These are phyloP conservation scores for Garcia nutans DNA, from an alignment of 345 rosid genomes.

Conservation along the genomic window DNA sequence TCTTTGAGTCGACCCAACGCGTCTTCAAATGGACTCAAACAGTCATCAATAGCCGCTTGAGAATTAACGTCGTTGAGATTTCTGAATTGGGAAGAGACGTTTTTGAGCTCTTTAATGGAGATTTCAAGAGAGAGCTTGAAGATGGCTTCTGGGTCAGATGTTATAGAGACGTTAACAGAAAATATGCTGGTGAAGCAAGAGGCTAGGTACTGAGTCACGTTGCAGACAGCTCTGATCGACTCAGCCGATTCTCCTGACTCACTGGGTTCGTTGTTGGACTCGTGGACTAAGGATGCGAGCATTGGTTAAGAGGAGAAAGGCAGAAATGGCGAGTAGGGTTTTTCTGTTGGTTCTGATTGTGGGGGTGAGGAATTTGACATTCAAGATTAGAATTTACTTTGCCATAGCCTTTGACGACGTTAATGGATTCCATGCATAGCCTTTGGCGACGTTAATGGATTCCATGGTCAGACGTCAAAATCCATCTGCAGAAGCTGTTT, in stretches of 20 bases:
- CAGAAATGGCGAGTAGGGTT: constrained; percentile 33
- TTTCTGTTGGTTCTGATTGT: constrained; percentile 27
- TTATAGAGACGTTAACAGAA: constrained; percentile 36
- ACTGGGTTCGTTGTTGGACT: constrained; percentile 24
- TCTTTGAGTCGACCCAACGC: constrained; percentile 55
- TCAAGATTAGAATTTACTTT: constrained; percentile 47
- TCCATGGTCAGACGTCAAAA: constrained; percentile 39
- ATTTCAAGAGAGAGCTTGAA: constrained; percentile 51
- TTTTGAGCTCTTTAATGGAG: constrained; percentile 35
- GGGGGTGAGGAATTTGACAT: constrained; percentile 28
- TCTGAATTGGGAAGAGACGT: constrained; percentile 33
- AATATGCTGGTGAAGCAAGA: constrained; percentile 60
- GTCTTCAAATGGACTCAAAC: constrained; percentile 46
- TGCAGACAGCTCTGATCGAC: constrained; percentile 53
- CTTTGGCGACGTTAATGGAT: constrained; percentile 53
- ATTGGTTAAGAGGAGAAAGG: constrained; percentile 44
- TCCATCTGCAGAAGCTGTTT: neutral
- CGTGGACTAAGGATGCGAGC: constrained; percentile 37
- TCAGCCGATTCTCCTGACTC: constrained; percentile 14
- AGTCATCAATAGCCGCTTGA: constrained; percentile 56
- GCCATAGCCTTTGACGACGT: constrained; percentile 61
- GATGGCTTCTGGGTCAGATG: constrained; percentile 55
- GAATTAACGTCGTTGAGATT: constrained; percentile 40
- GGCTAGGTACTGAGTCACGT: constrained; percentile 58
- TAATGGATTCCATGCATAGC: constrained; percentile 78